A percentile compares a stretch with the other conserved stretches of the same genome.
Conservation (phyloP, 2,329 filamentous ascomycete genomes). For the Ophidiomyces ophidiicola region DNA sequence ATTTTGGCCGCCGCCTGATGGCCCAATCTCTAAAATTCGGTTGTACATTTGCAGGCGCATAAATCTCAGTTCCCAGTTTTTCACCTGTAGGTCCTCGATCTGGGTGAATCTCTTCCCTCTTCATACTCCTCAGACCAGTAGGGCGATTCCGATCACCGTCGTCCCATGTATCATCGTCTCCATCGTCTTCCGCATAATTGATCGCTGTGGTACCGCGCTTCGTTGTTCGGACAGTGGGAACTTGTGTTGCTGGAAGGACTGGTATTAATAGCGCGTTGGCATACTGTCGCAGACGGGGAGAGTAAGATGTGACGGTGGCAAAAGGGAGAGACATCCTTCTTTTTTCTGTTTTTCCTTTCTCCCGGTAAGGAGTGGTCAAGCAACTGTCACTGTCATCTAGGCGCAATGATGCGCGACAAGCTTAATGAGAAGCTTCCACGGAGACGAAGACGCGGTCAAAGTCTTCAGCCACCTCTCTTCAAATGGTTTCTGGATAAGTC, state of each 20-base stretch:
- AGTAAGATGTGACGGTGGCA: constrained; percentile 82
- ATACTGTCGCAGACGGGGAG: constrained; percentile 78
- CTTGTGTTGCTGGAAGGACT: constrained; percentile 58
- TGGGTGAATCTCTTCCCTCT: constrained; percentile 59
- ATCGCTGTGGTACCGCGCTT: constrained; percentile 94
- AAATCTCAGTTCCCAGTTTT: constrained; percentile 72
- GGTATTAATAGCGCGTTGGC: constrained; percentile 85
- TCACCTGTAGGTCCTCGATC: constrained; percentile 55
- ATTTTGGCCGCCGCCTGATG: constrained; percentile 46
- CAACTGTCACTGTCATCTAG: too few species aligned
- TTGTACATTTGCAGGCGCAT: constrained; percentile 67
- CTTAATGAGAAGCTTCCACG: too few species aligned
- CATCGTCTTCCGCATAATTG: constrained; percentile 96
- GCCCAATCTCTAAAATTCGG: constrained; percentile 96
- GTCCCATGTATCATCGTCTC: constrained; percentile 57
- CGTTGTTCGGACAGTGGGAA: constrained; percentile 68
- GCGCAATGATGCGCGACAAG: too few species aligned
- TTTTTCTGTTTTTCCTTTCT: too few species aligned
- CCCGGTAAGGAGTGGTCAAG: too few species aligned
- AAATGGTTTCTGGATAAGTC: too few species aligned
- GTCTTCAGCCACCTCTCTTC: too few species aligned
- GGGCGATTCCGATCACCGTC: constrained; percentile 56
- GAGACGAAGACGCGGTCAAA: too few species aligned
- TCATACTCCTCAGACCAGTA: constrained; percentile 70
- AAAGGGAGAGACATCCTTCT: constrained; percentile 40